A percentile compares a stretch with the other conserved stretches of the same genome.
Evolutionary conservation across 78 protist species (phyloP).

Genomic region (Pigoraptor vietnamica): DNA sequence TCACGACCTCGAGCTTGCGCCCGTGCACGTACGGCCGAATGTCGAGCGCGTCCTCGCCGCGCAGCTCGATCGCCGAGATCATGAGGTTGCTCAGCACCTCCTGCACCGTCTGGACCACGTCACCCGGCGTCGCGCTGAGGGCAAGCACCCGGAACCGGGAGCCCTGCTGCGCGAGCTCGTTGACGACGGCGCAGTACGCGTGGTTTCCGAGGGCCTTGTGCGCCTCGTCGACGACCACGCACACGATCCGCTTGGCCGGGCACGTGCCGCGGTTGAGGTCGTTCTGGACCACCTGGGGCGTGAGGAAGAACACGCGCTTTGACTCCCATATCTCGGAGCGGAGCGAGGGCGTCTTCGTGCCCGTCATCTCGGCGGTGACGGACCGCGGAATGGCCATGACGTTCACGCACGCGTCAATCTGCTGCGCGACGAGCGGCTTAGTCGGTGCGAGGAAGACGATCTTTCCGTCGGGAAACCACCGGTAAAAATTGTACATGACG

Average conservation of each 20-base stretch:
- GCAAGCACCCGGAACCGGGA: slow-evolving; percentile 78
- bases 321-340: slow-evolving; percentile 42
- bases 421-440: slow-evolving; percentile 87
- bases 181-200: slow-evolving; percentile 55
- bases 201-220: slow-evolving; percentile 73
- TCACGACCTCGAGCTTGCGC: not conserved
- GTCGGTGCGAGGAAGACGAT: slow-evolving; percentile 95
- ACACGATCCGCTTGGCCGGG: slow-evolving; percentile 4
- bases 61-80: slow-evolving; percentile 58
- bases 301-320: slow-evolving; percentile 76
- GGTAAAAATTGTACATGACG: slow-evolving; percentile 77
- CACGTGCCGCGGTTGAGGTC: slow-evolving; percentile 57
- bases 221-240: slow-evolving; percentile 82
- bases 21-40: slow-evolving; percentile 26
- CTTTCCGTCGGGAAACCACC: slow-evolving; percentile 91
- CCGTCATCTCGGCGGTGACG: slow-evolving; percentile 50
- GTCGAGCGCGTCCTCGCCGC: slow-evolving; percentile 57
- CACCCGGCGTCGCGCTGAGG: slow-evolving; percentile 96
- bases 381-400: slow-evolving; percentile 35
- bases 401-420: slow-evolving; percentile 64
- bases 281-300: slow-evolving; percentile 72
- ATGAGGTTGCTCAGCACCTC: slow-evolving; percentile 30
- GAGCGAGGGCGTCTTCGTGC: not conserved
- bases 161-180: not conserved
- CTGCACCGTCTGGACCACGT: slow-evolving; percentile 40